These are phyloP conservation scores for Pulveroboletus frians DNA, from an alignment of 768 basidiomycete species.

Conservation along the genomic window DNA sequence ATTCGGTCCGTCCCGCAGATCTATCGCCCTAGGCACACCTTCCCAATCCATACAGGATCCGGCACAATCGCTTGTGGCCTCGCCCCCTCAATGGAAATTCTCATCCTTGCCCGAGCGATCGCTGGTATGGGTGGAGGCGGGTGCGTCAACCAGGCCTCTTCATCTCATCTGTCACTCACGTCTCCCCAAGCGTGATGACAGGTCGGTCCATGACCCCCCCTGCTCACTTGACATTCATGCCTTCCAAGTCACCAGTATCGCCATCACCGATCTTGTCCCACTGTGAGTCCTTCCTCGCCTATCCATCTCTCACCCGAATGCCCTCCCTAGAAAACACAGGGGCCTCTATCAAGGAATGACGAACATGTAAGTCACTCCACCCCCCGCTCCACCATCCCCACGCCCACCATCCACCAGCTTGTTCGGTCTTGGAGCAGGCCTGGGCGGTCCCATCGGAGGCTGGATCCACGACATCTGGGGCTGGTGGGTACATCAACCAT, in stretches of 20 bases:
- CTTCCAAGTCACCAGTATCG: constrained; percentile 67
- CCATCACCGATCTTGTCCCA: constrained; percentile 85
- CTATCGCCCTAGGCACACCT: constrained; percentile 10
- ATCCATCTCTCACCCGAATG: neutral
- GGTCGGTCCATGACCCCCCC: constrained; percentile 37
- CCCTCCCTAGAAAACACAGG: constrained; percentile 59
- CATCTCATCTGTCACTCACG: constrained; percentile 5
- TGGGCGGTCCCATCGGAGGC: constrained; percentile 77
- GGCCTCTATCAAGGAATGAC: constrained; percentile 91
- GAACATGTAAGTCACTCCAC: constrained; percentile 57
- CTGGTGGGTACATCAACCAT: constrained; percentile 50
- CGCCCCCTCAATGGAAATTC: constrained; percentile 77
- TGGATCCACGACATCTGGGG: constrained; percentile 84
- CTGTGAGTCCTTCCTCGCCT: constrained; percentile 46
- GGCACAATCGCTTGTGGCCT: constrained; percentile 86
- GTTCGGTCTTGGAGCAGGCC: constrained; percentile 77
- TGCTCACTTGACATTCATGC: constrained; percentile 14
- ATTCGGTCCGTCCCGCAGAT: constrained; percentile 55
- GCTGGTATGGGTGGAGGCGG: constrained; percentile 94
- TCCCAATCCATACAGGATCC: constrained; percentile 43
- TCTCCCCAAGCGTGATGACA: constrained; percentile 68
- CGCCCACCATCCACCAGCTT: constrained; percentile 41
- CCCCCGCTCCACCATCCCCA: constrained; percentile 3
- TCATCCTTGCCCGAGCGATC: constrained; percentile 77
- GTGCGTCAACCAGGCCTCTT: constrained; percentile 41